Evolutionary conservation across 257 asterid species (phyloP).

Genomic region (Fraxinus pennsylvanica): DNA sequence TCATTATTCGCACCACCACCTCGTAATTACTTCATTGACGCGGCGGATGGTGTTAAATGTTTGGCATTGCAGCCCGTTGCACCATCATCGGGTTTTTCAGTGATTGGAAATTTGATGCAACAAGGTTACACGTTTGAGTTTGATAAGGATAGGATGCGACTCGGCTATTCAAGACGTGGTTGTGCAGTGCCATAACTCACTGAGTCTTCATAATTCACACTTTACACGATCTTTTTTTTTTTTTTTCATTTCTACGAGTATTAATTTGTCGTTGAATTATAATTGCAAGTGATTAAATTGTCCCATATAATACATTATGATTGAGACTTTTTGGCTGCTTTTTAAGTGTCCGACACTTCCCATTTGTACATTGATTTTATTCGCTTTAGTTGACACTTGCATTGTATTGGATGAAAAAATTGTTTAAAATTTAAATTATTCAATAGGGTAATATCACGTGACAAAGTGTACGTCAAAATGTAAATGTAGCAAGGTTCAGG

Average conservation of each 20-base stretch:
- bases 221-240: slow-evolving; percentile 9
- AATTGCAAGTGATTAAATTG: neutral
- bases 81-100: slow-evolving; percentile 47
- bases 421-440: too few species aligned
- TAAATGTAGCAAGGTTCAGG: too few species aligned
- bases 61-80: slow-evolving; percentile 67
- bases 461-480: too few species aligned
- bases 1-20: slow-evolving; percentile 63
- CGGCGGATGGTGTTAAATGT: slow-evolving; percentile 66
- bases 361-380: too few species aligned
- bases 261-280: neutral
- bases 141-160: slow-evolving; percentile 52
- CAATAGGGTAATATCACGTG: too few species aligned
- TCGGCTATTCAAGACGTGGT: slow-evolving; percentile 65
- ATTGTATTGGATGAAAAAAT: too few species aligned
- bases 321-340: slow-evolving; percentile 20
- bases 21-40: slow-evolving; percentile 66
- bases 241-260: neutral
- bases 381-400: too few species aligned
- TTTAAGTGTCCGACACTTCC: neutral
- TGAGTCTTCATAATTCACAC: slow-evolving; percentile 24
- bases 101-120: slow-evolving; percentile 85
- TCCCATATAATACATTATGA: slow-evolving; percentile 1
- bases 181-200: slow-evolving; percentile 46
- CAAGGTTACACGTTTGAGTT: slow-evolving; percentile 74